Percentiles rank a stretch among this genome's conserved stretches.
phyloP scores from a whole-genome alignment of 1,284 basidiomycete species.

The Ceratobasidium sp. region DNA sequence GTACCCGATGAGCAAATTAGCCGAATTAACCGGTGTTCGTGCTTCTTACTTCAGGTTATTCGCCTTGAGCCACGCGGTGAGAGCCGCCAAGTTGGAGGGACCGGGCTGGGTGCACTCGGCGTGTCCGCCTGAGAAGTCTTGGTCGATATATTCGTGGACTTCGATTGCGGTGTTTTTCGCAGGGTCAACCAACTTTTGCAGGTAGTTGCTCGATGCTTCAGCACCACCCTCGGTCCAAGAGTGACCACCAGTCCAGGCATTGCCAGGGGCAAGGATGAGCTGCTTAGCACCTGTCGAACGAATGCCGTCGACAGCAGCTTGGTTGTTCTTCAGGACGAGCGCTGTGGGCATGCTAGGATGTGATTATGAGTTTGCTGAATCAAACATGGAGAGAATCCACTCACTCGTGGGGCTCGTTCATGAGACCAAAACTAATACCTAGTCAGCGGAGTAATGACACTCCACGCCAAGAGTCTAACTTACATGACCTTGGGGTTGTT shows the following conservation, averaged over 20 bases:
- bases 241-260: slow-evolving; percentile 65
- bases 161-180: slow-evolving; percentile 64
- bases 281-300: slow-evolving; percentile 62
- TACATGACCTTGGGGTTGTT: slow-evolving; percentile 49
- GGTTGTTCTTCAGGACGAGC: slow-evolving; percentile 62
- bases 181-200: slow-evolving; percentile 63
- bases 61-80: slow-evolving; percentile 63
- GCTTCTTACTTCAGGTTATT: slow-evolving; percentile 62
- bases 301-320: slow-evolving; percentile 63
- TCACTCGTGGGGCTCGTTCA: slow-evolving; percentile 63
- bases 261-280: slow-evolving; percentile 64
- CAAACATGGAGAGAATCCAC: background rate
- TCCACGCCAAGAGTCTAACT: background rate
- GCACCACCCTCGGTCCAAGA: slow-evolving; percentile 61
- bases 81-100: slow-evolving; percentile 61
- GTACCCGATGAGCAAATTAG: background rate
- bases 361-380: background rate
- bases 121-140: slow-evolving; percentile 64
- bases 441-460: background rate
- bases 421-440: slow-evolving; percentile 52
- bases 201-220: slow-evolving; percentile 62
- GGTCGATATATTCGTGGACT: slow-evolving; percentile 62
- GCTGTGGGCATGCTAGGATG: slow-evolving; percentile 58
- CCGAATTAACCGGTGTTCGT: background rate
- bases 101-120: slow-evolving; percentile 63